These are phyloP conservation scores for Cercophora samala DNA, from an alignment of 495 filamentous ascomycete species.

Conservation along the genomic window DNA sequence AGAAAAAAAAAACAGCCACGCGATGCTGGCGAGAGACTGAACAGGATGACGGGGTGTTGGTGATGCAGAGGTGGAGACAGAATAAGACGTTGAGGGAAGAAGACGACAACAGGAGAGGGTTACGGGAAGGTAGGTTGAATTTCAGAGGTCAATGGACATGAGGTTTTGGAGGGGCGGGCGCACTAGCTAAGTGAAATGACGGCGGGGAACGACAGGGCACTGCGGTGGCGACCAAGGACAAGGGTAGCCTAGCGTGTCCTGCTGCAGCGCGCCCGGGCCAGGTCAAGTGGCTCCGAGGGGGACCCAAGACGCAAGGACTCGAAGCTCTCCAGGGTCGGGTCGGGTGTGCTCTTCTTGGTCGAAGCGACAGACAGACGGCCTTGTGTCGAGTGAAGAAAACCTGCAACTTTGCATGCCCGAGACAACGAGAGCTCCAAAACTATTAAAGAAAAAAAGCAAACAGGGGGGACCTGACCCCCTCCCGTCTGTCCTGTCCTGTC, in stretches of 20 bases:
- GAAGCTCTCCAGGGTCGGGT: constrained; percentile 6
- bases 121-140: constrained; percentile 18
- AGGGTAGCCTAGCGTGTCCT: constrained; percentile 31
- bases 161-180: constrained; percentile 39
- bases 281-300: constrained; percentile 31
- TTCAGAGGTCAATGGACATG: constrained; percentile 27
- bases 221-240: constrained; percentile 36
- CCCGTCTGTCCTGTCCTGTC: no score
- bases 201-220: constrained; percentile 39
- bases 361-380: neutral
- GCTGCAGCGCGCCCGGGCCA: constrained; percentile 30
- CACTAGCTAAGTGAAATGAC: constrained; percentile 38
- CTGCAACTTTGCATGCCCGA: constrained; percentile 5
- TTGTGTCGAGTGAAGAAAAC: neutral
- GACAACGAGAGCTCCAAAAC: constrained; percentile 1
- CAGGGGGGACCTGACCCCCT: neutral
- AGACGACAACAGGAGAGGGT: constrained; percentile 9
- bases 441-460: neutral
- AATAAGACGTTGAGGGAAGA: constrained; percentile 13
- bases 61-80: constrained; percentile 15
- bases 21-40: constrained; percentile 14
- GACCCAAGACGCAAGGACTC: constrained; percentile 30
- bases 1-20: neutral
- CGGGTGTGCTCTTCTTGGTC: no score
- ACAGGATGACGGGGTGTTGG: constrained; percentile 7